phyloP scores from a whole-genome alignment of 441 rosid genomes.

The Brassica balearica region DNA sequence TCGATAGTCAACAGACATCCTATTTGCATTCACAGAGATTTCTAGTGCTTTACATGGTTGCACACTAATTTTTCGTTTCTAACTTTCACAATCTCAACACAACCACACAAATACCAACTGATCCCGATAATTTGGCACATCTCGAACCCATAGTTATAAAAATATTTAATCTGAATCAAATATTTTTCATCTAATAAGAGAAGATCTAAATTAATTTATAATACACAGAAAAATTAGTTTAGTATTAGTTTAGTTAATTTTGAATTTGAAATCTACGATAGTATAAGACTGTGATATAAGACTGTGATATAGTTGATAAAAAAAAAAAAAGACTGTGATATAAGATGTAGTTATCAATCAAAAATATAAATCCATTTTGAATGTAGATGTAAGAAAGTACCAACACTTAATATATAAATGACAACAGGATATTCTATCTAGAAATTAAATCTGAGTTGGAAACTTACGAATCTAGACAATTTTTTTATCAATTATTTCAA shows the following conservation, averaged over 20 bases:
- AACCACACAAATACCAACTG: constrained; percentile 15
- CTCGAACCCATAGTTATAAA: constrained; percentile 1
- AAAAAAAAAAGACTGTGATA: background rate
- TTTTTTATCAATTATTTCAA: background rate
- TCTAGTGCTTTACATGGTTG: constrained; percentile 27
- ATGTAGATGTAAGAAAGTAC: background rate
- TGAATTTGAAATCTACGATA: background rate
- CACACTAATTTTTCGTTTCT: constrained; percentile 26
- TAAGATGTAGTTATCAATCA: constrained; percentile 2
- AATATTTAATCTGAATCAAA: background rate
- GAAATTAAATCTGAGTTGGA: background rate
- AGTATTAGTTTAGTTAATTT: background rate
- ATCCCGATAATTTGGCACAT: background rate
- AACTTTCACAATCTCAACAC: constrained; percentile 22
- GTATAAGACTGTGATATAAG: background rate
- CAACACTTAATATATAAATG: background rate
- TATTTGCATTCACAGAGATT: constrained; percentile 34
- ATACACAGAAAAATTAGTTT: background rate
- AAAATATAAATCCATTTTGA: background rate
- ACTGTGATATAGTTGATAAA: background rate
- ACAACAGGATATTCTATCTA: constrained; percentile 12
- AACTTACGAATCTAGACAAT: background rate
- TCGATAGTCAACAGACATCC: constrained; percentile 33
- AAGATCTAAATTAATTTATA: background rate
- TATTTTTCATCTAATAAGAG: background rate